A percentile compares a stretch with the other conserved stretches of the same genome.
phyloP scores from a whole-genome alignment of 2,329 filamentous ascomycete species.

The Xylariaceae sp. region DNA sequence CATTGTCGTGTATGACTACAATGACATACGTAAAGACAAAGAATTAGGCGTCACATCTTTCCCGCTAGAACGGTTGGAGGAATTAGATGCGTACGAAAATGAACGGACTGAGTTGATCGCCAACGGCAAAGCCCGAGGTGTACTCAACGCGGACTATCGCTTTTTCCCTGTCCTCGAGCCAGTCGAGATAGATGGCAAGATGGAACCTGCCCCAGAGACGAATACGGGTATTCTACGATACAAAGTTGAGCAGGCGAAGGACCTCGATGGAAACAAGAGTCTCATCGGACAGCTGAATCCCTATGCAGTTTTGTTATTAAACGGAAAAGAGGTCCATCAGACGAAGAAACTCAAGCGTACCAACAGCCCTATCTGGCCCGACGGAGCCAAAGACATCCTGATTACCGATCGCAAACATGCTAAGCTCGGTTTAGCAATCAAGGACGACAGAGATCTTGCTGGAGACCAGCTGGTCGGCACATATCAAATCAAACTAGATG shows the following conservation, averaged over 20 bases:
- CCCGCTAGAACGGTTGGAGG: conserved; percentile 73
- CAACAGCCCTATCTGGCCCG: conserved; percentile 94
- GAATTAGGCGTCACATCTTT: conserved; percentile 86
- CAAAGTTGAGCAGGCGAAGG: conserved; percentile 92
- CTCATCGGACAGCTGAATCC: conserved; percentile 86
- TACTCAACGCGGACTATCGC: conserved; percentile 73
- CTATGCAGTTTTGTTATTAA: conserved; percentile 81
- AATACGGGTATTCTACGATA: conserved; percentile 93
- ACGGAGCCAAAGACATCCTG: conserved; percentile 87
- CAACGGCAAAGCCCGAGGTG: conserved; percentile 77
- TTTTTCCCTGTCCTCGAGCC: conserved; percentile 91
- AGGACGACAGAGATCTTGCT: conserved; percentile 84
- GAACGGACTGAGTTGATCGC: conserved; percentile 76
- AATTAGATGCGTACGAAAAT: conserved; percentile 73
- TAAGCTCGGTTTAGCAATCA: conserved; percentile 85
- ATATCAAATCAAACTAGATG: conserved; percentile 92
- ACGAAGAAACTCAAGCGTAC: conserved; percentile 94
- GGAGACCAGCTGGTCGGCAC: conserved; percentile 80
- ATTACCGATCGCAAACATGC: conserved; percentile 90
- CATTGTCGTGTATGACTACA: conserved; percentile 83
- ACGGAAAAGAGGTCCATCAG: conserved; percentile 82
- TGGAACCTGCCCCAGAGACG: conserved; percentile 76
- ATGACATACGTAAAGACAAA: conserved; percentile 94
- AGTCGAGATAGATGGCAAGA: conserved; percentile 63
- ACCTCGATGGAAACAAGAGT: conserved; percentile 87